Evolutionary conservation across 2,329 filamentous ascomycete species (phyloP).

Genomic region (Ophiosphaerella herpotricha): DNA sequence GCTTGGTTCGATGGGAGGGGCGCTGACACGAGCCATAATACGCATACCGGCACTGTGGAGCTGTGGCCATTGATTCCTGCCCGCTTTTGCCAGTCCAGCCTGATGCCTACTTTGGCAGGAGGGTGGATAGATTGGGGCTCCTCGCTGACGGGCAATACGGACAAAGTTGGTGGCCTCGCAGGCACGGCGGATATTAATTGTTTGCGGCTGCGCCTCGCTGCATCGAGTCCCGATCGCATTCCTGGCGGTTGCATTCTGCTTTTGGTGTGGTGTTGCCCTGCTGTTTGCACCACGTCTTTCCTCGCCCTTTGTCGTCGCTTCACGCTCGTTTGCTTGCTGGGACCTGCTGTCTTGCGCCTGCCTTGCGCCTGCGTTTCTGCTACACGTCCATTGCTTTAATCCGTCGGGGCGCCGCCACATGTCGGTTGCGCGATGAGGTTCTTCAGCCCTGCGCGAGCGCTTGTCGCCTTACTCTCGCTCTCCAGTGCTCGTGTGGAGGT

Average conservation of each 20-base stretch:
- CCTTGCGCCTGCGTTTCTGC: slow-evolving; percentile 1
- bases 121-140: not conserved
- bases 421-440: slow-evolving; percentile 27
- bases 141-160: not conserved
- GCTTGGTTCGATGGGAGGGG: not conserved
- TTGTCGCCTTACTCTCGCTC: slow-evolving; percentile 29
- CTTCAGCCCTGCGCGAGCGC: slow-evolving; percentile 31
- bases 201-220: not conserved
- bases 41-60: too few species aligned
- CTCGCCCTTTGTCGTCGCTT: not conserved
- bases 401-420: slow-evolving; percentile 15
- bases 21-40: not conserved
- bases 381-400: slow-evolving; percentile 4
- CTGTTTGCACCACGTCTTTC: not conserved
- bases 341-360: not conserved
- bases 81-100: not conserved
- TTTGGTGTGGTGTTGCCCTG: not conserved
- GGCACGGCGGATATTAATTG: not conserved
- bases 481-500: slow-evolving; percentile 23
- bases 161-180: not conserved
- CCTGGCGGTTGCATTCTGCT: not conserved
- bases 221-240: not conserved
- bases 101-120: slow-evolving; percentile 5
- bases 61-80: too few species aligned
- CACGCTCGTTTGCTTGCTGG: too few species aligned